A percentile compares a stretch with the other conserved stretches of the same genome.
Evolutionary conservation across 352 stramenopile species (phyloP).

Genomic region (Phytophthora idaei): DNA sequence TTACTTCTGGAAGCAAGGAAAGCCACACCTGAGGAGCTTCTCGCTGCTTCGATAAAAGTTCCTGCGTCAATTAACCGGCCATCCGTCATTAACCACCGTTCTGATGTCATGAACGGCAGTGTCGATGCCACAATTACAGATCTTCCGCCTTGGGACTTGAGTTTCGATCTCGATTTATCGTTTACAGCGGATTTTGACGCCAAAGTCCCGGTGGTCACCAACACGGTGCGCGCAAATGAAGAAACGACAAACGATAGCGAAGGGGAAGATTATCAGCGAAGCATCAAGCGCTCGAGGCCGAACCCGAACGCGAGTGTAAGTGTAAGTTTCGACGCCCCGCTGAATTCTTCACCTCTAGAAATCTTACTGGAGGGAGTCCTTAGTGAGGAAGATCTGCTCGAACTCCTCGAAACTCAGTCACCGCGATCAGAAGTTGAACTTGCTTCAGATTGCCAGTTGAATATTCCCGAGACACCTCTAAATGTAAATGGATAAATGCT

Average conservation of each 20-base stretch:
- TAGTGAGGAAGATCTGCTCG: slow-evolving; percentile 18
- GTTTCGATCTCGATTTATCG: slow-evolving; percentile 5
- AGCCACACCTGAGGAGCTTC: slow-evolving; percentile 8
- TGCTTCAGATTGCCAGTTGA: background rate
- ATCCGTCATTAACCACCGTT: background rate
- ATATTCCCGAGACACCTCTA: background rate
- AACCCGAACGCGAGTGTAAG: background rate
- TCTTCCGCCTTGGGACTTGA: slow-evolving; percentile 9
- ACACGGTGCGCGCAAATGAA: background rate
- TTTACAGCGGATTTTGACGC: background rate
- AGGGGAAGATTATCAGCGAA: background rate
- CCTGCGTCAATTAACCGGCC: background rate
- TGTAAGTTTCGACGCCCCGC: background rate
- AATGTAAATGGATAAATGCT: background rate
- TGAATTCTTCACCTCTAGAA: slow-evolving; percentile 10
- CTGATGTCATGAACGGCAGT: background rate
- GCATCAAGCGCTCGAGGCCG: slow-evolving; percentile 4
- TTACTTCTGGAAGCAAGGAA: background rate
- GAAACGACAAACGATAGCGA: background rate
- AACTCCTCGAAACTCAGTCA: slow-evolving; percentile 10
- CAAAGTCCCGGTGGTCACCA: background rate
- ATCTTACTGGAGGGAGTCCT: slow-evolving; percentile 11
- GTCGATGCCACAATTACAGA: background rate
- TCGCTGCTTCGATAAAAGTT: slow-evolving; percentile 6
- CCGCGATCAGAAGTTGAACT: background rate